Evolutionary conservation across 768 basidiomycete genomes (phyloP).

Genomic region (Podaxis sp.): DNA sequence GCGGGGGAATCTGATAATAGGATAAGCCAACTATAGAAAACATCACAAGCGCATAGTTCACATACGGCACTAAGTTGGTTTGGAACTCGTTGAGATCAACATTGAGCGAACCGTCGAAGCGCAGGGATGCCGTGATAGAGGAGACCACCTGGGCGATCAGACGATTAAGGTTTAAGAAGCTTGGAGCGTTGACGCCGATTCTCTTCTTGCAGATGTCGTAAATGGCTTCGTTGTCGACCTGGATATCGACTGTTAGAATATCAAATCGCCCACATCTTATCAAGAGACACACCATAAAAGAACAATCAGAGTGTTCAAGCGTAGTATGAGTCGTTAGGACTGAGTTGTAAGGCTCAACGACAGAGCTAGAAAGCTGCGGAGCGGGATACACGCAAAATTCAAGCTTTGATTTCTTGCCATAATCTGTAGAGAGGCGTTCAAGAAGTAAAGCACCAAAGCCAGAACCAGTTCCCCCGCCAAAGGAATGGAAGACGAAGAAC

Average conservation of each 20-base stretch:
- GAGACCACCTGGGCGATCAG: constrained; percentile 99
- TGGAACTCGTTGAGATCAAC: constrained; percentile 99
- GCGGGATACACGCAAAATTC: constrained; percentile 98
- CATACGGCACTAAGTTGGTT: constrained; percentile 96
- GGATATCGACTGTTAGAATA: neutral
- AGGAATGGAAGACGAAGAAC: constrained; percentile 99
- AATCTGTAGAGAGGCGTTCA: constrained; percentile 94
- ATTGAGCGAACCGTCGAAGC: constrained; percentile 96
- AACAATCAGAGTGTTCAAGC: constrained; percentile 99
- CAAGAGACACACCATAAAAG: constrained; percentile 80
- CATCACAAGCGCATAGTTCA: constrained; percentile 17
- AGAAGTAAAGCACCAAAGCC: constrained; percentile 96
- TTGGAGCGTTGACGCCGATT: constrained; percentile 78
- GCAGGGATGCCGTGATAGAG: constrained; percentile 93
- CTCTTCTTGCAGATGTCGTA: constrained; percentile 99
- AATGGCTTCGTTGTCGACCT: constrained; percentile 99
- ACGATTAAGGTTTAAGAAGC: constrained; percentile 92
- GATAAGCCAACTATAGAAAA: constrained; percentile 6
- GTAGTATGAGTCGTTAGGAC: constrained; percentile 98
- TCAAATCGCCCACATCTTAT: neutral
- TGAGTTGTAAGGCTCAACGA: constrained; percentile 99
- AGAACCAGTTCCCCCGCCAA: constrained; percentile 98
- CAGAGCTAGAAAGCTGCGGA: constrained; percentile 86
- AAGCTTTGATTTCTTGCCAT: constrained; percentile 98
- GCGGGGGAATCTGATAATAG: constrained; percentile 77